phyloP scores from a whole-genome alignment of 192 early-diverging fungal species.

The Blastocladiella britannica region DNA sequence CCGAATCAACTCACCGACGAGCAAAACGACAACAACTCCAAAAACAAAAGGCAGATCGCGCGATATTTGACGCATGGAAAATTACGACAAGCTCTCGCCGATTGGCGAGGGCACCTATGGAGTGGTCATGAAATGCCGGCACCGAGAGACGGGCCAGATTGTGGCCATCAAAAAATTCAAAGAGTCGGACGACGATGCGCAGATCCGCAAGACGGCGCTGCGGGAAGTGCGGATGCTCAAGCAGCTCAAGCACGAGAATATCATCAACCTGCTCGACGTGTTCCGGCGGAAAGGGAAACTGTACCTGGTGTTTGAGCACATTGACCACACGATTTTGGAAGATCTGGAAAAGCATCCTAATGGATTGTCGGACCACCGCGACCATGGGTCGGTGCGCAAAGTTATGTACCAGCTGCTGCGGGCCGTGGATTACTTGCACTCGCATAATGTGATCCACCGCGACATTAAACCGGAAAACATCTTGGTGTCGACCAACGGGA shows the following conservation, averaged over 20 bases:
- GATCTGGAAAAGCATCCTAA: slow-evolving; percentile 36
- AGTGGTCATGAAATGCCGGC: slow-evolving; percentile 43
- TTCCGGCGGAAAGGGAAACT: slow-evolving; percentile 40
- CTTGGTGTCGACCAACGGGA: slow-evolving; percentile 29
- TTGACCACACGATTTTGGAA: slow-evolving; percentile 43
- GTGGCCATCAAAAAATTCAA: slow-evolving; percentile 50
- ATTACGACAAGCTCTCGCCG: slow-evolving; percentile 37
- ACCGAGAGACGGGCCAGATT: slow-evolving; percentile 38
- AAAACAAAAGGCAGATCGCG: no score
- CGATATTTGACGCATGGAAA: no score
- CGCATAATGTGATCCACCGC: slow-evolving; percentile 42
- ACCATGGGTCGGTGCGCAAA: slow-evolving; percentile 25
- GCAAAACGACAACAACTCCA: no score
- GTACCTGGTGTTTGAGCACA: slow-evolving; percentile 41
- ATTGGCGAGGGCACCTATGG: slow-evolving; percentile 46
- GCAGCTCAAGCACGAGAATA: slow-evolving; percentile 47
- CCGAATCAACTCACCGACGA: no score
- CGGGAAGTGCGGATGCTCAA: slow-evolving; percentile 41
- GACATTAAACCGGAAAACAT: slow-evolving; percentile 51
- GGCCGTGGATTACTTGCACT: slow-evolving; percentile 41
- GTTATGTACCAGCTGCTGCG: slow-evolving; percentile 43
- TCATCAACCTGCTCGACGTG: slow-evolving; percentile 42
- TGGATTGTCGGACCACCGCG: slow-evolving; percentile 23
- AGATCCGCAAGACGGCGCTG: slow-evolving; percentile 39
- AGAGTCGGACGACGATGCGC: slow-evolving; percentile 38